Conservation (phyloP, 805 yeast genomes). For the Starmerella tilneyi region DNA sequence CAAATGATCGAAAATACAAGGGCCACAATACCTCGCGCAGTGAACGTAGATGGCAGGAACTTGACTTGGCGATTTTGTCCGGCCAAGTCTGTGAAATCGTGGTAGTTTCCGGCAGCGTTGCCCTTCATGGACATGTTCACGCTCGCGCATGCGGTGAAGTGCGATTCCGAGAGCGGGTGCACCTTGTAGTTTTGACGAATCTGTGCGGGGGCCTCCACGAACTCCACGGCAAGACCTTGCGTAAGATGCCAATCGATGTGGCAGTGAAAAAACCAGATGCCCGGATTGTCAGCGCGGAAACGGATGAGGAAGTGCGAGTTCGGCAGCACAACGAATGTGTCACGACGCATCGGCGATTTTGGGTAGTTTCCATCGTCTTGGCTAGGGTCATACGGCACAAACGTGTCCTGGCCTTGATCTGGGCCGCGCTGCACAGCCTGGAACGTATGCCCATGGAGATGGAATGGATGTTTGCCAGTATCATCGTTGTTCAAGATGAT, state of each 20-base stretch:
- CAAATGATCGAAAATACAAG: constrained; percentile 80
- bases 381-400: constrained; percentile 47
- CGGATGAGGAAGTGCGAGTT: constrained; percentile 78
- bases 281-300: constrained; percentile 89
- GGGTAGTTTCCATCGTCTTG: constrained; percentile 47
- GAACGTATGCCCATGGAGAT: constrained; percentile 87
- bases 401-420: constrained; percentile 47
- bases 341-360: constrained; percentile 73
- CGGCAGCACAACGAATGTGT: constrained; percentile 65
- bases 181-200: constrained; percentile 48
- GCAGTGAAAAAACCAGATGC: constrained; percentile 98
- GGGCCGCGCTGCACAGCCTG: constrained; percentile 57
- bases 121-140: constrained; percentile 49
- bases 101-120: constrained; percentile 81
- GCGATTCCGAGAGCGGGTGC: constrained; percentile 42
- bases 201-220: constrained; percentile 74
- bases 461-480: constrained; percentile 95
- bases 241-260: constrained; percentile 97
- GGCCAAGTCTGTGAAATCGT: constrained; percentile 51
- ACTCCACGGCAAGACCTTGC: constrained; percentile 77
- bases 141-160: constrained; percentile 48
- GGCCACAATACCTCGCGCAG: constrained; percentile 91
- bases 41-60: constrained; percentile 76
- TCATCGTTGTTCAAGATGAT: constrained; percentile 77
- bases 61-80: constrained; percentile 65